Percentiles rank a stretch among this genome's conserved stretches.
Evolutionary conservation across 305 asterid species (phyloP).

Genomic region (Fraxinus latifolia): DNA sequence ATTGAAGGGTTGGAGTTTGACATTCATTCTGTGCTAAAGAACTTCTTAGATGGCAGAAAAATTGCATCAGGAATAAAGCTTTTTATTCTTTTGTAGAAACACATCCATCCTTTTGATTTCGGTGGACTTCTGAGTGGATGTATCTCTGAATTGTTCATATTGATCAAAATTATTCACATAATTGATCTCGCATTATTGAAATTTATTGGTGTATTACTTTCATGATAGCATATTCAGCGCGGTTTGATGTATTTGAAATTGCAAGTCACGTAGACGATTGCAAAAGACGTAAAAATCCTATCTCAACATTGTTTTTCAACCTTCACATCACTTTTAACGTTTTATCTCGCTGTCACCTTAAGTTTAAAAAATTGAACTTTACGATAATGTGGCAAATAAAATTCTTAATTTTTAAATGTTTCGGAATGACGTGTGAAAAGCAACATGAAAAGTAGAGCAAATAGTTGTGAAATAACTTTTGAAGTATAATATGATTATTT

Average conservation of each 20-base stretch:
- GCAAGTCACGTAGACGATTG: background rate
- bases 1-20: background rate
- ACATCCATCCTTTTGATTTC: background rate
- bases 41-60: background rate
- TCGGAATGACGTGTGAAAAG: background rate
- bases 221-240: background rate
- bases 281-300: background rate
- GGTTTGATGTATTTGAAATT: background rate
- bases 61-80: background rate
- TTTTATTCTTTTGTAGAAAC: background rate
- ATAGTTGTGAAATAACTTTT: background rate
- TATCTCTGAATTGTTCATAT: background rate
- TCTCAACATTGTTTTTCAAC: background rate
- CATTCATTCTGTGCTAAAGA: background rate
- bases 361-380: no score
- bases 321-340: background rate
- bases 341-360: background rate
- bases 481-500: background rate
- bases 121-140: background rate
- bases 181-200: background rate
- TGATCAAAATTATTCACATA: background rate
- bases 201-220: background rate
- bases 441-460: background rate
- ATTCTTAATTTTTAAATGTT: background rate
- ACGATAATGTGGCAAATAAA: no score